Conservation (phyloP, 2,329 filamentous ascomycete species). For the Monosporascus sp. region DNA sequence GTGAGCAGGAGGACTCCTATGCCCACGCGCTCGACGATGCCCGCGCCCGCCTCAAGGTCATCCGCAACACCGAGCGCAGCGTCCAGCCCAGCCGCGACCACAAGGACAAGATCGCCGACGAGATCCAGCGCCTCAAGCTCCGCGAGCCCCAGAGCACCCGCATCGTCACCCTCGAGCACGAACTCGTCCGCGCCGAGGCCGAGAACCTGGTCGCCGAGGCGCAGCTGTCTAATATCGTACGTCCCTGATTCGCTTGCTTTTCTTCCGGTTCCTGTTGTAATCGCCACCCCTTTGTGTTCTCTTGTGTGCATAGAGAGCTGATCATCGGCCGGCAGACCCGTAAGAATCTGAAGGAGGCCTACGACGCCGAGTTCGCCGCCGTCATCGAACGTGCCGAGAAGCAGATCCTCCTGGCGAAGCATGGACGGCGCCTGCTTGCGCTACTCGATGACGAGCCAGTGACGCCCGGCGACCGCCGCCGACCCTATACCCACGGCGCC, state of each 20-base stretch:
- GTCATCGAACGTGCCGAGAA: conserved; percentile 96
- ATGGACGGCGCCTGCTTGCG: conserved; percentile 77
- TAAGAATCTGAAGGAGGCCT: conserved; percentile 93
- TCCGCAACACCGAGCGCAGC: conserved; percentile 91
- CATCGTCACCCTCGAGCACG: conserved; percentile 84
- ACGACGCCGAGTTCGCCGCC: conserved; percentile 79
- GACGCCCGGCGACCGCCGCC: conserved; percentile 74
- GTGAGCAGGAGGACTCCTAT: conserved; percentile 86
- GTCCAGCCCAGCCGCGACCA: conserved; percentile 88
- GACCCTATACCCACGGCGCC: conserved; percentile 58
- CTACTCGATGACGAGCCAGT: conserved; percentile 87
- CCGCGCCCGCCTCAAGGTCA: conserved; percentile 76
- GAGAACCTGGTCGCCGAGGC: conserved; percentile 95
- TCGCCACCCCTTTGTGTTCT: not conserved
- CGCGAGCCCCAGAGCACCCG: conserved; percentile 84
- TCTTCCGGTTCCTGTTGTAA: conserved; percentile 3
- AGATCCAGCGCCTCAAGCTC: conserved; percentile 85
- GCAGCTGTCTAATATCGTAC: conserved; percentile 87
- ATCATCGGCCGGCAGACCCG: conserved; percentile 58
- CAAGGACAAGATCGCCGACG: conserved; percentile 82
- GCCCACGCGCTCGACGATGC: conserved; percentile 84
- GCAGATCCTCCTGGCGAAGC: conserved; percentile 87
- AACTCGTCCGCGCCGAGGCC: conserved; percentile 91
- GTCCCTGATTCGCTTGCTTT: conserved; percentile 26
- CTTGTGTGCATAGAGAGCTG: not conserved